Base-by-base conservation (phyloP, 768 basidiomycete genomes). In the Tulasnella sp. region DNA sequence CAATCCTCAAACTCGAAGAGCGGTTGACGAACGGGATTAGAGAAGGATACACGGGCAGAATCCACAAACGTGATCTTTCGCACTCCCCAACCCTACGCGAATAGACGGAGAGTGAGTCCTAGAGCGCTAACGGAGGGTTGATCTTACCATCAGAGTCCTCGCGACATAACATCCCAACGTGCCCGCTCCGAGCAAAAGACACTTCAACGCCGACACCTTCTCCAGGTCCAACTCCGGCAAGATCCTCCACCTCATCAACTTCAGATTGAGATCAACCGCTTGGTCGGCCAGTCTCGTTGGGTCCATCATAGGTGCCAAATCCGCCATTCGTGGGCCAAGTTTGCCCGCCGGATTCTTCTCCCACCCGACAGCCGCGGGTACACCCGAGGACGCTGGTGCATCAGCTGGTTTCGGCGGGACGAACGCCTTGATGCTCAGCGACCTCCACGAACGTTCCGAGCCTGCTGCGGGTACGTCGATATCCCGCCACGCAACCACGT, bases 231-330 rank as follows among this genome's bases (percentile, higher is more conserved):
- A 80, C 0, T 78, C 71, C 12, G 96, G 96, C 17, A 98, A 73
- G 62, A 98, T 91, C 17, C 94, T 79, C 94, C 94, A 98, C 17
- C 90, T 79, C 94, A 99, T 98, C 39, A 99, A 77, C 67, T 97
- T 97, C 46, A 98, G 74, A 66, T 98, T 99, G 37, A 99, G 74
- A 69, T 97, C 92, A n/a, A 98, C 91, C 0, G 96, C 96, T 69
- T 99, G 94, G 62, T 88, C 82, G 0, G 94, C 93, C 4, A 98
- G 77, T 63, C 91, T 91, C 3, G 75, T 72, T 0, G 94, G 96
- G 68, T 97, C 93, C 92, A 98, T 96, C 82, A 92, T 87, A 0
- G 92, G 86, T 7, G 86, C 92, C 15, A 99, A 69, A 70, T 98
- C 92, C 0, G 93, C 92, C 53, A 91, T 64, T 14, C 89, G 77